A percentile compares a stretch with the other conserved stretches of the same genome.
Evolutionary conservation across 352 stramenopile genomes (phyloP).

Genomic region (Paralagenidium karlingii): DNA sequence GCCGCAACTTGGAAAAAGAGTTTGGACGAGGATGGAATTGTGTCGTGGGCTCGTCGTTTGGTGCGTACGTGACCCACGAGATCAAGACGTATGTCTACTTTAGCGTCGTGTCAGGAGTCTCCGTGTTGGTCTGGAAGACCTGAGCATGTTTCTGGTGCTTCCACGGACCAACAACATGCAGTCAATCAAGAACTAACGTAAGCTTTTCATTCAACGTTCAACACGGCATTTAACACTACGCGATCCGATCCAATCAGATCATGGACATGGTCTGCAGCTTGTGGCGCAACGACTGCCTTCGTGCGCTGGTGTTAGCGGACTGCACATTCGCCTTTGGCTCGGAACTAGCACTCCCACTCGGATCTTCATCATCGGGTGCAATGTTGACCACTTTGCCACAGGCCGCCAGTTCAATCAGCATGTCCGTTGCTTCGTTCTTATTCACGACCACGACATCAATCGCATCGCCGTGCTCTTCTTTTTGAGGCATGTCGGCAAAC

Average conservation of each 20-base stretch:
- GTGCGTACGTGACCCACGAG: conserved; percentile 90
- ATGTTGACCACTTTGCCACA: conserved; percentile 51
- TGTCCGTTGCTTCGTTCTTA: conserved; percentile 41
- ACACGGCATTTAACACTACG: too few species aligned
- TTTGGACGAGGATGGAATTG: conserved; percentile 90
- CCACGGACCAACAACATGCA: neutral
- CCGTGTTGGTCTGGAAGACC: conserved; percentile 86
- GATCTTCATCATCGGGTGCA: too few species aligned
- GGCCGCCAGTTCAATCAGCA: conserved; percentile 50
- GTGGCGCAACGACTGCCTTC: too few species aligned
- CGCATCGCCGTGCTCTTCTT: conserved; percentile 37
- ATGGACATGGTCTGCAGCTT: too few species aligned
- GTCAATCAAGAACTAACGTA: neutral
- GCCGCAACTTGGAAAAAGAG: conserved; percentile 88
- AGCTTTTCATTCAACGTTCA: neutral
- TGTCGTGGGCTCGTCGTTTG: conserved; percentile 86
- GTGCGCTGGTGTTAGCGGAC: too few species aligned
- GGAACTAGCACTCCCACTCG: too few species aligned
- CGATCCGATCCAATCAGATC: too few species aligned
- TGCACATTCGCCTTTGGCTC: too few species aligned
- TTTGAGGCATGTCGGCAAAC: conserved; percentile 39
- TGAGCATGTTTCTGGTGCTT: too few species aligned
- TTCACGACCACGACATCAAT: conserved; percentile 56
- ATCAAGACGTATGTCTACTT: conserved; percentile 96
- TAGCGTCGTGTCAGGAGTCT: conserved; percentile 84